Conservation (phyloP, 2,329 filamentous ascomycete genomes). For the Monilinia aucupariae region DNA sequence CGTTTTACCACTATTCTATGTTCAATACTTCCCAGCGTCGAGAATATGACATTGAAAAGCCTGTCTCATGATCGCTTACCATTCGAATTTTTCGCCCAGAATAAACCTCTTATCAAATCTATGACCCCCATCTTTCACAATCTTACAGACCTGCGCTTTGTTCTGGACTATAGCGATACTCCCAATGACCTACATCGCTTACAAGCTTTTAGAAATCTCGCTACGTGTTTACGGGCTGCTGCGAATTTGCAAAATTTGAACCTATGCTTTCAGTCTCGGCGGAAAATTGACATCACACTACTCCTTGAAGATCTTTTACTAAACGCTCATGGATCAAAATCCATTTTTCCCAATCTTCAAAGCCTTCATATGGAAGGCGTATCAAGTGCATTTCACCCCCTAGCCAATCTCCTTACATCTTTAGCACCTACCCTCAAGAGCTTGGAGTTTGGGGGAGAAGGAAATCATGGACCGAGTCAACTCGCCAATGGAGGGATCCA, state of each 20-base stretch:
- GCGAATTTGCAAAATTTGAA: slow-evolving; percentile 20
- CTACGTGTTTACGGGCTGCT: slow-evolving; percentile 21
- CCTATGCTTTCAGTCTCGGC: slow-evolving; percentile 24
- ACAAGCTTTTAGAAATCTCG: slow-evolving; percentile 23
- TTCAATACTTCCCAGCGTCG: slow-evolving; percentile 10
- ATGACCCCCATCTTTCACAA: slow-evolving; percentile 20
- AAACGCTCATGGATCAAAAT: neutral
- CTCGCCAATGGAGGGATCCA: slow-evolving; percentile 42
- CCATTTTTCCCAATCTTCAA: neutral
- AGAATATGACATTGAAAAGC: slow-evolving; percentile 13
- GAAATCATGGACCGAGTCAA: slow-evolving; percentile 39
- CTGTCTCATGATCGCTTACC: slow-evolving; percentile 31
- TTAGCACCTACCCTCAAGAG: slow-evolving; percentile 35
- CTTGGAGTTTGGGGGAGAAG: slow-evolving; percentile 44
- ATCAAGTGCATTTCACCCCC: neutral
- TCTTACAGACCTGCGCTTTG: slow-evolving; percentile 23
- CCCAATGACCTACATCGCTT: slow-evolving; percentile 1
- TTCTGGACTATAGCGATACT: slow-evolving; percentile 24
- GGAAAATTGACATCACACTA: slow-evolving; percentile 1
- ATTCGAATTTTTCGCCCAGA: slow-evolving; percentile 32
- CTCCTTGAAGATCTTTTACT: neutral
- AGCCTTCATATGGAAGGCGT: slow-evolving; percentile 7
- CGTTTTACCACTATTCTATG: slow-evolving; percentile 26
- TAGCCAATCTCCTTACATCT: neutral
- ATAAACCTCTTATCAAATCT: slow-evolving; percentile 16